Evolutionary conservation across 2,329 filamentous ascomycete species (phyloP), one percentile per base, ranked within the genome.

Genomic region (Exophiala sp.): DNA sequence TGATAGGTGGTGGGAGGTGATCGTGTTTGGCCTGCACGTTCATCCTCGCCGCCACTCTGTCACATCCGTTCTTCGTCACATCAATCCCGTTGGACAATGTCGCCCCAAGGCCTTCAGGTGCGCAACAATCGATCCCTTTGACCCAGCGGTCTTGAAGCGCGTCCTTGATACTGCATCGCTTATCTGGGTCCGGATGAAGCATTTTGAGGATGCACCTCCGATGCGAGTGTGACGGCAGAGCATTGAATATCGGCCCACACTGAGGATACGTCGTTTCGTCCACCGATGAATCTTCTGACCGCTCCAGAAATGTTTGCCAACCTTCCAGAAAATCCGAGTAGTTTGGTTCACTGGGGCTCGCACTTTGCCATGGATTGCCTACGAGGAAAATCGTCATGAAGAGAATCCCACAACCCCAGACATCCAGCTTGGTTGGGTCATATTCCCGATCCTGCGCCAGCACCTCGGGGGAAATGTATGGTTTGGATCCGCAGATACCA

Each of bases 401-500:
- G 58, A 93, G 84, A 50, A 95, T 83, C 19, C 83, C 89, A 43
- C 85, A 85, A 47, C 85, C 85, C 89, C 89, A 95, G 10, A 94
- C 84, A 63, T 95, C 89, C 10, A 94, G 72, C 2, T 83, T 80
- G 39, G 88, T 82, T 1, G 89, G 84, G 63, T 95, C 89, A 62
- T 84, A 85, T 34, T 72, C 66, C 16, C 70, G 68, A 55, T 81
- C 73, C 72, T 86, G 87, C 39, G 75, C 76, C 29, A 93, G 72
- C 3, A 95, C 86, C 66, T 95, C 88, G 1, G 89, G 89, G 0
- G 88, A 86, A 61, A 93, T 89, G 66, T 95, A 95, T 1, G 88
- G 88, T 61, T 85, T 75, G 63, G 86, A 91, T 55, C 88, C 88
- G 65, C 88, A 91, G 58, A 94, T 85, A 16, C 87, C 88, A 3